Evolutionary conservation across 2,329 filamentous ascomycete genomes (phyloP).

Genomic region (Colletotrichum sp.): DNA sequence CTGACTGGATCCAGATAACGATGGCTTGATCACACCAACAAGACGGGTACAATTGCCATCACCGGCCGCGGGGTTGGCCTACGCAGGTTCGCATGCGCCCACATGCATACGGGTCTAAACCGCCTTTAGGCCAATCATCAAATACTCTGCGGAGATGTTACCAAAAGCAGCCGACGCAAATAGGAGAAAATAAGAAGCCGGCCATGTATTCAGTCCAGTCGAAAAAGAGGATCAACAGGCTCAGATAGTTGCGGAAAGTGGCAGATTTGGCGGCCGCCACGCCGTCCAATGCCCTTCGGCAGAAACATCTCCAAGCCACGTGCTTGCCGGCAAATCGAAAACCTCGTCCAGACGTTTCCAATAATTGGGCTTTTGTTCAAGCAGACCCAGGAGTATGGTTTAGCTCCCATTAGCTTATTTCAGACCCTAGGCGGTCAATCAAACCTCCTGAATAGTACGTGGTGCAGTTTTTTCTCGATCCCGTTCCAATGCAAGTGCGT

Average conservation of each 20-base stretch:
- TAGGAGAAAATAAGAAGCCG: background rate
- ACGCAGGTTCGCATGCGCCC: background rate
- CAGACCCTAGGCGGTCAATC: background rate
- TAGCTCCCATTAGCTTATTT: background rate
- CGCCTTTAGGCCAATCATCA: background rate
- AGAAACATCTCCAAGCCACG: background rate
- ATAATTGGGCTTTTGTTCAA: background rate
- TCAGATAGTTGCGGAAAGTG: background rate
- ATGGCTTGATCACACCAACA: background rate
- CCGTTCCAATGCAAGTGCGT: background rate
- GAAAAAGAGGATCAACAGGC: background rate
- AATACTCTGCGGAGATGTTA: background rate
- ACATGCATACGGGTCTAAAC: background rate
- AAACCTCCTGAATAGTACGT: background rate
- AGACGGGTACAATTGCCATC: background rate
- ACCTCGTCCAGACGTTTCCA: background rate
- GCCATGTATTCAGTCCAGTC: background rate
- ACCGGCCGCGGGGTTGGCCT: no score
- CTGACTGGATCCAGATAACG: background rate
- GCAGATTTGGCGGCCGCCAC: background rate
- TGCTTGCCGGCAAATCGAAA: background rate
- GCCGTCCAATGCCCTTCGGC: background rate
- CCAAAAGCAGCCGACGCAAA: background rate
- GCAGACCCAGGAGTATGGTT: background rate
- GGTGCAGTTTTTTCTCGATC: background rate